Base-by-base conservation (phyloP, 108 stramenopile species). In the Stephanodiscus triporus region DNA sequence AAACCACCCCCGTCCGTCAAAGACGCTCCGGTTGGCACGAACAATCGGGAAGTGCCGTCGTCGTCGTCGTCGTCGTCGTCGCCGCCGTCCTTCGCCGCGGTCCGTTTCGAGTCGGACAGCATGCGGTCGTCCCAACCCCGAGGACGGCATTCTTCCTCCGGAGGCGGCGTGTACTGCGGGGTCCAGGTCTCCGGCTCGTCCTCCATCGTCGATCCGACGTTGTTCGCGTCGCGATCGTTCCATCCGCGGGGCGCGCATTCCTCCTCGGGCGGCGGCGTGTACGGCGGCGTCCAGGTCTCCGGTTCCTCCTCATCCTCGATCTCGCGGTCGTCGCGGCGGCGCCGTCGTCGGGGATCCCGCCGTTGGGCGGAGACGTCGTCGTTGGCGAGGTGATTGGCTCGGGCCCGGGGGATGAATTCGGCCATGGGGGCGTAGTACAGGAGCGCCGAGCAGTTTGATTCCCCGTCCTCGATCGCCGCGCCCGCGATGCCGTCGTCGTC, bases 91-190 rank as follows among this genome's bases (percentile, higher is more conserved):
- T 4, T 59, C 58, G 7, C 9, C 9, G 9, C 22, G 9, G 55
- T 30, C 2, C n/a, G 57, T 6, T 14, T 24, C 23, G 2, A 59
- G 58, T 37, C n/a, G 30, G 11, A 45, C 2, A 49, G 6, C 23
- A n/a, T 17, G 14, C 14, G 43, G 42, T 54, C 73, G 27, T 34
- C 64, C 70, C 77, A 71, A 23, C 65, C 65, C 11, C 57, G 43
- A 16, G 70, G 70, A 34, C 48, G 48, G 50, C 77, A 78, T 58
- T 72, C 77, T 50, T 71, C 67, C 42, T 80, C 79, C 19, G 69
- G 73, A 2, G 80, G 80, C 23, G 80, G 80, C 17, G 74, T 81
- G 26, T 81, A 81, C 42, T 71, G 80, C 29, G 80, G 80, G 61
- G 80, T 81, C 80, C 80, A 81, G 13, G 80, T 63, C 17, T 3